Evolutionary conservation across 1,139 yeast genomes (phyloP), one percentile per base, ranked within the genome.

Genomic region (Candida tropicalis): DNA sequence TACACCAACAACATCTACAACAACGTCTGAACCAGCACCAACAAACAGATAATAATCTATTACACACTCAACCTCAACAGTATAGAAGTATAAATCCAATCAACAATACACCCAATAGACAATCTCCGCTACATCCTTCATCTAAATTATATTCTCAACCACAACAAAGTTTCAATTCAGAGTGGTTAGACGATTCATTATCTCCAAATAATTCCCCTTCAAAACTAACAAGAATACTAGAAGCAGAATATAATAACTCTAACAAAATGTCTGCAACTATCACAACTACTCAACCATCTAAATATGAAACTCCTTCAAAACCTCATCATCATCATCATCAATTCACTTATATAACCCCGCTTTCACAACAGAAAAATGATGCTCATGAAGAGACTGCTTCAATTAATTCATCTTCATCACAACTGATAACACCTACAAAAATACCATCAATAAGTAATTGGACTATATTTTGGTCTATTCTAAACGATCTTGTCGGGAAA

Each of bases 401-500:
- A 4, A 33, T 15, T 11, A n/a, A 25, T 15, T 22, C 40, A 9
- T 23, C 38, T n/a, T 35, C 17, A 35, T 15, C 2, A 29, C 26
- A 6, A 28, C 17, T 6, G 5, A 6, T 18, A 17, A 12, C 35
- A 3, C 38, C 40, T 2, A 32, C 31, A 13, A 31, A 24, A 8
- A 18, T 33, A 10, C 46, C 49, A 12, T 23, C 17, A 6, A 43
- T 48, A 8, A 47, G 44, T 18, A 41, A 44, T 35, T 51, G 56
- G 59, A 83, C 79, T 40, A 65, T 83, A 4, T 66, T 82, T 44
- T 74, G 81, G 65, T 66, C 68, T 29, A 65, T 79, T 64, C 61
- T 82, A 45, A 77, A 75, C 47, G 74, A 75, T 44, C 61, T 84
- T 22, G 73, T 79, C 2, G 91, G 91, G 27, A 85, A 84, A 58